A percentile compares a stretch with the other conserved stretches of the same genome.
Evolutionary conservation across 1,139 yeast species (phyloP).

Genomic region (Geotrichum citri-aurantii): DNA sequence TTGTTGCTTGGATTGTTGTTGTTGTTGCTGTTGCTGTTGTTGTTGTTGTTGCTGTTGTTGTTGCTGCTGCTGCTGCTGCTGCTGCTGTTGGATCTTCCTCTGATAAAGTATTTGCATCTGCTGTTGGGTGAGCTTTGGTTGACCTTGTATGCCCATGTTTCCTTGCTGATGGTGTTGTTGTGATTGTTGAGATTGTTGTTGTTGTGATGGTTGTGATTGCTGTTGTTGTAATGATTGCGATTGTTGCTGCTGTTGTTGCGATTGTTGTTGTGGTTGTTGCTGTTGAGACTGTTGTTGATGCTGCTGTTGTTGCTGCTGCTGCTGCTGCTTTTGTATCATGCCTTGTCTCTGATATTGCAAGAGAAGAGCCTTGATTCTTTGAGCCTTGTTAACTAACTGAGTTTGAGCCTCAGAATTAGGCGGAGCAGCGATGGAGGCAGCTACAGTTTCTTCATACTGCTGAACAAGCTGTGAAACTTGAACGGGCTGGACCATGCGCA

Average conservation of each 20-base stretch:
- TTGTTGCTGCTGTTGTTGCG: conserved; percentile 5
- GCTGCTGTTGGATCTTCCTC: conserved; percentile 15
- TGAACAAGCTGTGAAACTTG: conserved; percentile 5
- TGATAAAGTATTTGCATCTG: conserved; percentile 12
- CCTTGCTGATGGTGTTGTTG: background rate
- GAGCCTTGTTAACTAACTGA: conserved; percentile 7
- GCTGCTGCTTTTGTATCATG: background rate
- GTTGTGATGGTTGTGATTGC: background rate
- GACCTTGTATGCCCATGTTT: conserved; percentile 6
- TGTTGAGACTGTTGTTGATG: background rate
- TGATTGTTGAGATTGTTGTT: background rate
- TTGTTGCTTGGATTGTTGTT: conserved; percentile 18
- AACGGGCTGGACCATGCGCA: background rate
- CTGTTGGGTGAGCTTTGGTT: conserved; percentile 13
- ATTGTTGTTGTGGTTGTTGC: conserved; percentile 1
- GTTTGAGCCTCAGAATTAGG: conserved; percentile 16
- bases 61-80: conserved; percentile 23
- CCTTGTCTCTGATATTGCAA: conserved; percentile 9
- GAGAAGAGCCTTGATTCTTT: conserved; percentile 11
- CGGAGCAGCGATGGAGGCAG: conserved; percentile 15
- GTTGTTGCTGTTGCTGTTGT: conserved; percentile 11
- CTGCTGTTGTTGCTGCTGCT: conserved; percentile 4
- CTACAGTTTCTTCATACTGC: conserved; percentile 12
- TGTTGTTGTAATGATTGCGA: background rate
- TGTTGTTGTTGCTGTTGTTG: conserved; percentile 18